A percentile compares a stretch with the other conserved stretches of the same genome.
Conservation (phyloP, 2,329 filamentous ascomycete genomes). For the Calonectria hawksworthii region DNA sequence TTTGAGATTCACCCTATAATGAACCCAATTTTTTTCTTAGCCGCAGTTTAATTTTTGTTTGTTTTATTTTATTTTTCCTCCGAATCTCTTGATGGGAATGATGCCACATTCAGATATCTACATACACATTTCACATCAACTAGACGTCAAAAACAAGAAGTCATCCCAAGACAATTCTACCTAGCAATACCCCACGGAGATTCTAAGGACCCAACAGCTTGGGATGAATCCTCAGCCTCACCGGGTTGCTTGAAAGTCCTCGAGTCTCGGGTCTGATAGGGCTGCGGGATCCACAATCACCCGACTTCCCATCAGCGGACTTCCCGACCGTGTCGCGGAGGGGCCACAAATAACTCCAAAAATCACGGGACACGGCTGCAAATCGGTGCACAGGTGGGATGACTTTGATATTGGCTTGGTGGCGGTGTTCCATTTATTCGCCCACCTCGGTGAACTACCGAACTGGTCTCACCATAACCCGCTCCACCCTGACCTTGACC, state of each 20-base stretch:
- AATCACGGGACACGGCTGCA: constrained; percentile 25
- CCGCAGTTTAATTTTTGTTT: no score
- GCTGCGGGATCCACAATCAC: constrained; percentile 16
- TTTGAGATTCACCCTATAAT: no score
- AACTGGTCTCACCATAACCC: constrained; percentile 17
- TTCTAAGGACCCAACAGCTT: neutral
- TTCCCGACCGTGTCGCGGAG: constrained; percentile 17
- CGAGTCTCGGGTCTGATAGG: constrained; percentile 8
- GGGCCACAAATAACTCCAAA: neutral
- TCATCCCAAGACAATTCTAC: neutral
- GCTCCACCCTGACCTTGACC: constrained; percentile 9
- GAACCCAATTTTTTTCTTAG: no score
- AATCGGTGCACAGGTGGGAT: constrained; percentile 11
- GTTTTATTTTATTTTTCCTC: no score
- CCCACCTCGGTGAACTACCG: constrained; percentile 21
- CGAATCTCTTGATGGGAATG: no score
- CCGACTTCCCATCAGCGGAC: constrained; percentile 10
- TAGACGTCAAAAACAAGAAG: neutral
- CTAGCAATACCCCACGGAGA: neutral
- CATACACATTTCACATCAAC: neutral
- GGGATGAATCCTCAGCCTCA: neutral
- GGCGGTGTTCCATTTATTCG: constrained; percentile 12
- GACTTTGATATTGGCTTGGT: constrained; percentile 1
- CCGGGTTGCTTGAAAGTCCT: neutral
- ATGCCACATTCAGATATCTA: no score